Evolutionary conservation across 495 filamentous ascomycete genomes (phyloP).

Genomic region (Aspergillus nidulans): DNA sequence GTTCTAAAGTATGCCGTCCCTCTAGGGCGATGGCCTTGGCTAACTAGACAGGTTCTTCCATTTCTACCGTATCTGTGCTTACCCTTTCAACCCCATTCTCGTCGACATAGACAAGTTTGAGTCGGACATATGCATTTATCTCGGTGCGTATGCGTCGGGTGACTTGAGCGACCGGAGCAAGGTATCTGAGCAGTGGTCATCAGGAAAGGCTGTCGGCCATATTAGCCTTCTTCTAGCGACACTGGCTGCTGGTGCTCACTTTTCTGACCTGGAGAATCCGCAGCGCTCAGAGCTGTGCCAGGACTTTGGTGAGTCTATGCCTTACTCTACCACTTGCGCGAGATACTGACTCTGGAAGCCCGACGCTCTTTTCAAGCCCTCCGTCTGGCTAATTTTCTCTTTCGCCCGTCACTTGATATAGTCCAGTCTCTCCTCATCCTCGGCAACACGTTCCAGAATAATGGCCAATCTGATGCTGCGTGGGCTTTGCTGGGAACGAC

Average conservation of each 20-base stretch:
- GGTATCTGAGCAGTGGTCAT: constrained; percentile 29
- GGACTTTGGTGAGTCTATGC: constrained; percentile 25
- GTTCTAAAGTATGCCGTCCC: constrained; percentile 27
- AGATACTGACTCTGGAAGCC: constrained; percentile 12
- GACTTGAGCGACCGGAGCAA: constrained; percentile 17
- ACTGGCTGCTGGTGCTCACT: constrained; percentile 49
- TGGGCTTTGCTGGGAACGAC: constrained; percentile 45
- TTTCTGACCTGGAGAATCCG: constrained; percentile 36
- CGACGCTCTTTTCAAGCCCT: constrained; percentile 36
- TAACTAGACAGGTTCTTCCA: constrained; percentile 39
- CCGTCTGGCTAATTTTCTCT: constrained; percentile 43
- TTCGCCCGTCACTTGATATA: constrained; percentile 38
- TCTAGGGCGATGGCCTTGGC: not conserved
- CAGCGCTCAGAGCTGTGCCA: constrained; percentile 24
- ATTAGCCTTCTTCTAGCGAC: constrained; percentile 45
- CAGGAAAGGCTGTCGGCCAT: constrained; percentile 31
- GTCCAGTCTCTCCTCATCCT: constrained; percentile 43
- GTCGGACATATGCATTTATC: constrained; percentile 40
- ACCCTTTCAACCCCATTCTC: constrained; percentile 50
- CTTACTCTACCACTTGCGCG: not conserved
- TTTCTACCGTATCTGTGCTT: constrained; percentile 43
- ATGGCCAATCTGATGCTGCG: constrained; percentile 46
- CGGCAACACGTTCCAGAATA: constrained; percentile 45
- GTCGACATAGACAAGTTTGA: constrained; percentile 46
- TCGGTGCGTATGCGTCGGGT: constrained; percentile 34